Conservation (phyloP, 495 filamentous ascomycete species). For the Haplographium delicatum region DNA sequence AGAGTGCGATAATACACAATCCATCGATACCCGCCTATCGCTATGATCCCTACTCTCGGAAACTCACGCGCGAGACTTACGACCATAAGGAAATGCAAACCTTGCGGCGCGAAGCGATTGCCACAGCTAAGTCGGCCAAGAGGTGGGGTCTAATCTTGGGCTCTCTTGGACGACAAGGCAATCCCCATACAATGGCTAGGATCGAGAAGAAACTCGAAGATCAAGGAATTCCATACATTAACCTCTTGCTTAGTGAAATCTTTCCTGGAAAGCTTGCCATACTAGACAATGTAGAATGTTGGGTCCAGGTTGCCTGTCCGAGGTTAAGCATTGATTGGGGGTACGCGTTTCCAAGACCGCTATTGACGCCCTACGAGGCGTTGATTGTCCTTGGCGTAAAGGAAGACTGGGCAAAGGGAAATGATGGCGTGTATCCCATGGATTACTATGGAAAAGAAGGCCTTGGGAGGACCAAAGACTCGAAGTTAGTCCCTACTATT, state of each 20-base stretch:
- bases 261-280: constrained; percentile 91
- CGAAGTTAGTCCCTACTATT: no score
- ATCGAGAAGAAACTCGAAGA: constrained; percentile 70
- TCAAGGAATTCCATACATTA: constrained; percentile 69
- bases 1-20: constrained; percentile 98
- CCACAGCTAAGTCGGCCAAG: constrained; percentile 61
- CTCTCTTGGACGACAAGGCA: constrained; percentile 87
- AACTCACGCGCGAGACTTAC: constrained; percentile 84
- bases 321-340: constrained; percentile 97
- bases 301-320: constrained; percentile 97
- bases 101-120: constrained; percentile 72
- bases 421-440: constrained; percentile 86
- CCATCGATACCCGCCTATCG: constrained; percentile 84
- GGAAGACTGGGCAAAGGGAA: constrained; percentile 66
- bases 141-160: constrained; percentile 96
- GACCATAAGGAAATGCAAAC: constrained; percentile 84
- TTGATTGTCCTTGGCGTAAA: constrained; percentile 75
- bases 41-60: constrained; percentile 94
- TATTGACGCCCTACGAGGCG: constrained; percentile 93
- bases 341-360: constrained; percentile 84
- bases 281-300: constrained; percentile 90
- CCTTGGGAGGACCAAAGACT: constrained; percentile 54
- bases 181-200: constrained; percentile 82
- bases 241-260: constrained; percentile 84
- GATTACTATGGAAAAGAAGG: constrained; percentile 96